Evolutionary conservation across 768 basidiomycete genomes (phyloP), one percentile per base, ranked within the genome.

Genomic region (Podaxis pistillaris): DNA sequence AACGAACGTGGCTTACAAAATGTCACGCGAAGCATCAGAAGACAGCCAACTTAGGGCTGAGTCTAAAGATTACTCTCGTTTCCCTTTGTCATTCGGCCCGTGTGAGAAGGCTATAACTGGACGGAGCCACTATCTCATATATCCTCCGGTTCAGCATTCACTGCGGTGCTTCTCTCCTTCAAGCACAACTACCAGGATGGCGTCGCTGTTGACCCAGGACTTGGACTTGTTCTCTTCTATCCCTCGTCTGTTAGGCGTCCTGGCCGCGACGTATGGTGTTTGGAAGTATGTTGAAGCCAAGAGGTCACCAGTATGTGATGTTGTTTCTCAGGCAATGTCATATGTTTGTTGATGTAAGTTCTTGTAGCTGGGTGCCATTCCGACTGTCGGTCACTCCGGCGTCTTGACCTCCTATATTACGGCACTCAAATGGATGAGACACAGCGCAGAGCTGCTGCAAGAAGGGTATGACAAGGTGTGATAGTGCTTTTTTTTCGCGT

Each of bases 301-400:
- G 30, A 62, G 61, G 22, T 62, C 61, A 40, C 61, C 61, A 24
- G 61, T 62, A 12, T 30, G 59, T 60, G 9, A 37, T 26, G 6
- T n/a, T 50, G 13, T 26, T 50, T 50, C 41, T n/a, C 19, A 44
- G 19, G 22, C 8, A 50, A 30, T 30, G 28, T 50, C 22, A 28
- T 22, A 15, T 15, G 49, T 22, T 50, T 22, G 22, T 24, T 55
- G 3, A 40, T 54, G 11, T 11, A 11, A n/a, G n/a, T 22, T 24
- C 9, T 13, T 19, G 22, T 30, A 66, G 62, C 26, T 66, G n/a
- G 50, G 38, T 17, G 50, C 52, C 26, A 60, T 72, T 46, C 71
- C 72, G 8, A 65, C 72, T 11, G 58, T 74, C 1, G 74, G 75
- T 1, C 67, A 62, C 44, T 67, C 67, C 4, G 66, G 67, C 13